phyloP scores from a whole-genome alignment of 2,329 filamentous ascomycete species.

The Diaporthe velutina region DNA sequence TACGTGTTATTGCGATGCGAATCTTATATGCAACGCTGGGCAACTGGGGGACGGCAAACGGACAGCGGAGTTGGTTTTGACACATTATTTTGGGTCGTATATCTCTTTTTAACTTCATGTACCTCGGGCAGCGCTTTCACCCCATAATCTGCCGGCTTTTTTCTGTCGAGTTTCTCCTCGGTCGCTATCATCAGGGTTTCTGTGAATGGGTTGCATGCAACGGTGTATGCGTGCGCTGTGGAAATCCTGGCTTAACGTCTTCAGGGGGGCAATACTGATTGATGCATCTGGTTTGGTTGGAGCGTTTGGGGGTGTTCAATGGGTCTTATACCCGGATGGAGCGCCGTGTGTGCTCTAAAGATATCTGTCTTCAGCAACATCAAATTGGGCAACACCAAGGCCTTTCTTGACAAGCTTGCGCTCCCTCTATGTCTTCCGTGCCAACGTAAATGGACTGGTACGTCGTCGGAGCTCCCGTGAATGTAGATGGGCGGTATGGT shows the following conservation, averaged over 20 bases:
- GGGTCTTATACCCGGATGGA: constrained; percentile 39
- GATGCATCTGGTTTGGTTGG: constrained; percentile 41
- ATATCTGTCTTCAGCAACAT: constrained; percentile 36
- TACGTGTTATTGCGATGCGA: constrained; percentile 37
- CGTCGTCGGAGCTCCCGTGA: too few relatives aligned
- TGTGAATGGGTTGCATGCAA: constrained; percentile 38
- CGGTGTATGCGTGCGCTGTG: constrained; percentile 31
- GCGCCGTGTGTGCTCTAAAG: constrained; percentile 31
- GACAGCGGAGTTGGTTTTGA: constrained; percentile 41
- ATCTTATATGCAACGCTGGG: constrained; percentile 36
- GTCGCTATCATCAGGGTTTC: constrained; percentile 38
- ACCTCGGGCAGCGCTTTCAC: constrained; percentile 35
- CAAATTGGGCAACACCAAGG: constrained; percentile 26
- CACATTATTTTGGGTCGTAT: constrained; percentile 35
- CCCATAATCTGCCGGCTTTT: constrained; percentile 41
- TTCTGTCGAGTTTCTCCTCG: constrained; percentile 36
- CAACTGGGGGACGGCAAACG: constrained; percentile 37
- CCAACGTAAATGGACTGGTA: neutral
- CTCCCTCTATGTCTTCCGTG: too few relatives aligned
- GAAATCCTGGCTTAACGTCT: constrained; percentile 40
- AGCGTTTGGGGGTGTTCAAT: constrained; percentile 40
- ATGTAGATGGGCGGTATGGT: neutral
- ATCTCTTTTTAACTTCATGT: constrained; percentile 39
- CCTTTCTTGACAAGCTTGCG: constrained; percentile 21
- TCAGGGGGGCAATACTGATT: constrained; percentile 37